Percentiles rank a stretch among this genome's conserved stretches.
phyloP scores from a whole-genome alignment of 192 early-diverging fungal genomes.

The Spizellomyces punctatus region DNA sequence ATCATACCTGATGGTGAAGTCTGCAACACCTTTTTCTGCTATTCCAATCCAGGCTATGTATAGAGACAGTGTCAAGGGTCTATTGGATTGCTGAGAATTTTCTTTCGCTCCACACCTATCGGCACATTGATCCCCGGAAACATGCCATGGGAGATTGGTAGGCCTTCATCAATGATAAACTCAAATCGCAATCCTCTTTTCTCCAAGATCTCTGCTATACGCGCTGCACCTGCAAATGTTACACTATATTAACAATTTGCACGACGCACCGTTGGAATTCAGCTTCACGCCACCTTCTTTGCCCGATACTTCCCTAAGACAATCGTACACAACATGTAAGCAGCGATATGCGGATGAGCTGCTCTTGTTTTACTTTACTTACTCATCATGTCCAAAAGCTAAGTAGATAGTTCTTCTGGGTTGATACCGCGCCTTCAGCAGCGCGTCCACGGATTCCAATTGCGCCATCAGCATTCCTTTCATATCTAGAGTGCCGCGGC shows the following conservation, averaged over 20 bases:
- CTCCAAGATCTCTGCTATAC: slow-evolving; percentile 34
- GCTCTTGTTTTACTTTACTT: slow-evolving; percentile 9
- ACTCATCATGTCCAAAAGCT: slow-evolving; percentile 55
- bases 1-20: slow-evolving; percentile 35
- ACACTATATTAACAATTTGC: slow-evolving; percentile 6
- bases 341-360: background rate
- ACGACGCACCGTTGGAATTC: too few relatives aligned
- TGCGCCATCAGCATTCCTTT: slow-evolving; percentile 44
- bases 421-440: slow-evolving; percentile 39
- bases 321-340: background rate
- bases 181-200: slow-evolving; percentile 32
- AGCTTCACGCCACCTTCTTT: too few relatives aligned
- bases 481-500: slow-evolving; percentile 43
- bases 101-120: slow-evolving; percentile 7
- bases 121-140: slow-evolving; percentile 24
- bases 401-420: slow-evolving; percentile 42
- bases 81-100: background rate
- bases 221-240: slow-evolving; percentile 29
- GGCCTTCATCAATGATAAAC: slow-evolving; percentile 47
- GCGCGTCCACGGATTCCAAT: slow-evolving; percentile 48
- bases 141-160: slow-evolving; percentile 39
- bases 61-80: background rate
- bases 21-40: slow-evolving; percentile 46
- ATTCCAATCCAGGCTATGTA: slow-evolving; percentile 37
- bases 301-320: too few relatives aligned